Evolutionary conservation across 208 protist species (phyloP).

Genomic region (Leishmania gerbilli): DNA sequence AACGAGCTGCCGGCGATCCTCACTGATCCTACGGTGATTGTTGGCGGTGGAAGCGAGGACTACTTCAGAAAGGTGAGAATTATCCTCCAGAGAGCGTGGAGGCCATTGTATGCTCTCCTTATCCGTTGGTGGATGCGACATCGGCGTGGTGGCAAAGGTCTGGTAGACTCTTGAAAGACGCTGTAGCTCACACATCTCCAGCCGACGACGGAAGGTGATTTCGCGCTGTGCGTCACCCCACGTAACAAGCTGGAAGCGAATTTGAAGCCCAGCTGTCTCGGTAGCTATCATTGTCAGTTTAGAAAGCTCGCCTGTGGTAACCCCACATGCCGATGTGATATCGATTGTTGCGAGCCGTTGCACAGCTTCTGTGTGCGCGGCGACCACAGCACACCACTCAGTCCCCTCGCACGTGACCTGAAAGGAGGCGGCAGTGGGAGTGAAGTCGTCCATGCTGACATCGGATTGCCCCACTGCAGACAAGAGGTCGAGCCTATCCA

Average conservation of each 20-base stretch:
- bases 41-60: neutral
- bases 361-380: conserved; percentile 17
- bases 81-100: neutral
- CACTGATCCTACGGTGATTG: neutral
- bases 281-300: conserved; percentile 26
- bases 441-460: neutral
- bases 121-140: neutral
- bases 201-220: neutral
- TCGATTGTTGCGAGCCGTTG: conserved; percentile 18
- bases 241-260: conserved; percentile 22
- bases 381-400: conserved; percentile 23
- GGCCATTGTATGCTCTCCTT: neutral
- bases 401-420: conserved; percentile 11
- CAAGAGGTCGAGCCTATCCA: neutral
- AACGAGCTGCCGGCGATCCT: conserved; percentile 16
- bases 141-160: neutral
- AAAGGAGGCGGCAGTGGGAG: conserved; percentile 1
- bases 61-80: no score
- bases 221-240: conserved; percentile 10
- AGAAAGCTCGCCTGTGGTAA: conserved; percentile 9
- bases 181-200: conserved; percentile 13
- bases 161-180: conserved; percentile 19
- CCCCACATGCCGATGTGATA: conserved; percentile 6
- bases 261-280: conserved; percentile 14
- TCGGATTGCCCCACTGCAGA: neutral